Evolutionary conservation across 495 filamentous ascomycete genomes (phyloP), one percentile per base, ranked within the genome.

Genomic region (Hypoxylon fuscum): DNA sequence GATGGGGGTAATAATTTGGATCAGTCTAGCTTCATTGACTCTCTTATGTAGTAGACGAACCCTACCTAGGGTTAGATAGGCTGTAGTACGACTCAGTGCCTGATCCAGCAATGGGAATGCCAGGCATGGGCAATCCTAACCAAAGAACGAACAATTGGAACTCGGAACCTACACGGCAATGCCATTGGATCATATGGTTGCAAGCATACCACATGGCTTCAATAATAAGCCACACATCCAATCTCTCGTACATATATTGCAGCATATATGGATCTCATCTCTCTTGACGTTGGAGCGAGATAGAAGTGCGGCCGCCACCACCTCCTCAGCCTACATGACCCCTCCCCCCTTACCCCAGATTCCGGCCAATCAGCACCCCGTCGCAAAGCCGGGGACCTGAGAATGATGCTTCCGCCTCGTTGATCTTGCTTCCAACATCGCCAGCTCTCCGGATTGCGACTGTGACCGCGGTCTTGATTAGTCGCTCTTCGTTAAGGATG

Each of bases 401-500:
- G 23, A 43, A 50, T 29, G 27, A 23, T 37, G 56, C 46, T 56
- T 60, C 56, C 56, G 56, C 46, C 46, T 56, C 15, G 46, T 52
- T 55, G 56, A 56, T 60, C 55, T 57, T 35, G 20, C 47, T 60
- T 48, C 62, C 52, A 60, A 66, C 56, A 56, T 56, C 62, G 9
- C 35, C 46, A 60, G 32, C 46, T 41, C 51, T 35, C 22, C 32
- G 51, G 62, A 18, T 52, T 60, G 37, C 20, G 46, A 66, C 45
- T 61, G 62, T 66, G 62, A 66, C 52, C 51, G 14, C 56, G 20
- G 37, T 59, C 51, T 55, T 66, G 51, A 66, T 66, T 66, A 66
- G 62, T 51, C 46, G 18, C 32, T 15, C 8, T n/a, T 42, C 10
- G 22, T 17, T 29, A 31, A n/a, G 31, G 42, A 7, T 22, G 50